phyloP scores from a whole-genome alignment of 2,329 filamentous ascomycete genomes.

The Scedosporium boydii region DNA sequence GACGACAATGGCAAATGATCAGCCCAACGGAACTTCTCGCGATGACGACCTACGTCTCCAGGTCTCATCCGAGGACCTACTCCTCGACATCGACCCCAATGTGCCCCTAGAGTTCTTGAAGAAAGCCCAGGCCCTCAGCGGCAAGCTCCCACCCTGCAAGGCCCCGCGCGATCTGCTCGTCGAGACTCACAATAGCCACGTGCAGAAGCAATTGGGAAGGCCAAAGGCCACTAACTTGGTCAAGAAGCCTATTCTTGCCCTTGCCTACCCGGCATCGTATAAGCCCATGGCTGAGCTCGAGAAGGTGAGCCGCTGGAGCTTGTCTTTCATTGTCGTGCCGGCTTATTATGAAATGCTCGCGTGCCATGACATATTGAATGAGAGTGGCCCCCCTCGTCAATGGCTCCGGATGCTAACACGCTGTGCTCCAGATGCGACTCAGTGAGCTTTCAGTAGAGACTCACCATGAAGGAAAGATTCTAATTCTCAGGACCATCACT shows the following conservation, averaged over 20 bases:
- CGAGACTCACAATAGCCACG: slow-evolving; percentile 12
- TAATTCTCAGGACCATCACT: slow-evolving; percentile 21
- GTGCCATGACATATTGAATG: background rate
- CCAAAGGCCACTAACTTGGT: slow-evolving; percentile 13
- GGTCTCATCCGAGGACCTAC: slow-evolving; percentile 12
- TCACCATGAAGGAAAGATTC: slow-evolving; percentile 22
- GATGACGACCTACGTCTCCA: slow-evolving; percentile 11
- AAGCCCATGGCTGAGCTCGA: slow-evolving; percentile 8
- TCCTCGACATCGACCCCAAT: slow-evolving; percentile 14
- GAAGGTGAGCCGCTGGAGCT: slow-evolving; percentile 6
- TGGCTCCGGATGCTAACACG: background rate
- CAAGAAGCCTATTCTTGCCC: slow-evolving; percentile 14
- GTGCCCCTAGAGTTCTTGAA: slow-evolving; percentile 13
- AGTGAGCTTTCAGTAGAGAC: slow-evolving; percentile 20
- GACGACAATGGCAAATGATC: slow-evolving; percentile 1
- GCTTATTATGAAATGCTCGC: background rate
- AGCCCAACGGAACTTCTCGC: background rate
- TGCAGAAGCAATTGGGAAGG: slow-evolving; percentile 5
- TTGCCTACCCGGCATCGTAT: slow-evolving; percentile 13
- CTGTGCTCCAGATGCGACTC: slow-evolving; percentile 17
- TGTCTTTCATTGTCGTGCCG: background rate
- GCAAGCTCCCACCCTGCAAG: slow-evolving; percentile 11
- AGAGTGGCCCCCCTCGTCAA: background rate
- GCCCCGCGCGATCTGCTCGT: slow-evolving; percentile 9
- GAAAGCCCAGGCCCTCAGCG: slow-evolving; percentile 12